Evolutionary conservation across 2,329 filamentous ascomycete species (phyloP), one percentile per base, ranked within the genome.

Genomic region (Exserohilum turcica): DNA sequence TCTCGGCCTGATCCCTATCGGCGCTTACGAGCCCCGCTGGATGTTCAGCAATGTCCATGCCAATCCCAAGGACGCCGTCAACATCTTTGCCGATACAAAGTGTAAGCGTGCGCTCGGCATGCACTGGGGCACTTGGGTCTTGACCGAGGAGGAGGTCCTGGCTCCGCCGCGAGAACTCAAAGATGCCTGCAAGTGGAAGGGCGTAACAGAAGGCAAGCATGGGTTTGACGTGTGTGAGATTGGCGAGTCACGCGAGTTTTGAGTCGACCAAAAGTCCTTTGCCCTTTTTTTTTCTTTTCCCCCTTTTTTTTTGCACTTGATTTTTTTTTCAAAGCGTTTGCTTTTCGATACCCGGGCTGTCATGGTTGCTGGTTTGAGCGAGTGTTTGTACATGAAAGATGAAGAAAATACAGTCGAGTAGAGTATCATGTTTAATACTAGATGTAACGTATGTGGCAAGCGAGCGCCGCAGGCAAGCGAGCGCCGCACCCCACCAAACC

Each of bases 1-100:
- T 72, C 83, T 97, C 6, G 93, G 93, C 0, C 77, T 97, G 49
- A 94, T 97, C 60, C 93, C 93, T 33, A 97, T 97, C 63, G 93
- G 93, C 47, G 93, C 92, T 2, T 97, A 97, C 74, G 80, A 84
- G 54, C 90, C 89, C 0, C 81, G 90, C 19, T 82, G 74, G 64
- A 74, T 94, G 57, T 92, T 94, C 80, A 91, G 87, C 40, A 79
- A 86, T 16, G 87, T 95, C 82, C 93, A 97, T 72, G 88, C 90
- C 6, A 90, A 95, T 71, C 93, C 93, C 0, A 87, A 86, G 61
- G 93, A 97, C 71, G 84, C 88, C 0, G 92, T 96, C 32, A 91
- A 94, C 66, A 96, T 97, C 63, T 96, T 96, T 74, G 74, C 80
- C 6, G 92, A 97, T 65, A 95, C 91, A 0, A 83, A 82, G 62